phyloP scores from a whole-genome alignment of 2,329 filamentous ascomycete species.

The Ophiostoma sp. region DNA sequence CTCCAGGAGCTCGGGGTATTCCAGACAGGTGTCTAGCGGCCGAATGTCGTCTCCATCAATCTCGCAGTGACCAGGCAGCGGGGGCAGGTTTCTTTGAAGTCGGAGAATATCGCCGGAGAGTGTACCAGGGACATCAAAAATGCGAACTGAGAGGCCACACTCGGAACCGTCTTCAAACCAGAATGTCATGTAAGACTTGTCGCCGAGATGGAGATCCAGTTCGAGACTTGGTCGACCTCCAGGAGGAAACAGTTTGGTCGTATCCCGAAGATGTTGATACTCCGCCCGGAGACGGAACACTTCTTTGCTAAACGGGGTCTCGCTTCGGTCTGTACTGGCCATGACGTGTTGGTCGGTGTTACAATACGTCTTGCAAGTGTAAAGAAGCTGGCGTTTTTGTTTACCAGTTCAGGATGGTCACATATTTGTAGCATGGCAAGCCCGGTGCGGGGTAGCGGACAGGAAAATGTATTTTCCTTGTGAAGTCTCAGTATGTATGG shows the following conservation, averaged over 20 bases:
- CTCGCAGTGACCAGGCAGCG: conserved; percentile 9
- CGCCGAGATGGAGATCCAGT: not conserved
- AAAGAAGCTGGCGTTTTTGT: not conserved
- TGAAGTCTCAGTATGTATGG: too few species aligned
- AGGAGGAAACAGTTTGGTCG: conserved; percentile 6
- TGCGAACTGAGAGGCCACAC: conserved; percentile 9
- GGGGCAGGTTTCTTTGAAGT: conserved; percentile 12
- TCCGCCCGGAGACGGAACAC: conserved; percentile 1
- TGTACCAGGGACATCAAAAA: conserved; percentile 16
- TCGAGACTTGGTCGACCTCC: not conserved
- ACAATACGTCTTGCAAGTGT: too few species aligned
- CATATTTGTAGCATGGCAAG: too few species aligned
- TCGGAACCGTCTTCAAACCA: conserved; percentile 7
- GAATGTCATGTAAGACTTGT: not conserved
- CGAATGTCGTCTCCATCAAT: conserved; percentile 21
- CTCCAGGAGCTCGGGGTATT: conserved; percentile 18
- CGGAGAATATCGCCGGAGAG: conserved; percentile 19
- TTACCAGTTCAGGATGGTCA: too few species aligned
- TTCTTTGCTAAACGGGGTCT: not conserved
- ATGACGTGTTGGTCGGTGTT: too few species aligned
- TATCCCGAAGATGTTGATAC: not conserved
- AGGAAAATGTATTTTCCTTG: too few species aligned
- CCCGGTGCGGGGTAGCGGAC: too few species aligned
- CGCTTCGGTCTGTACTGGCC: too few species aligned
- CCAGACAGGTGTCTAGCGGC: not conserved